phyloP scores from a whole-genome alignment of 805 yeast genomes.

The Kluyveromyces lactis region DNA sequence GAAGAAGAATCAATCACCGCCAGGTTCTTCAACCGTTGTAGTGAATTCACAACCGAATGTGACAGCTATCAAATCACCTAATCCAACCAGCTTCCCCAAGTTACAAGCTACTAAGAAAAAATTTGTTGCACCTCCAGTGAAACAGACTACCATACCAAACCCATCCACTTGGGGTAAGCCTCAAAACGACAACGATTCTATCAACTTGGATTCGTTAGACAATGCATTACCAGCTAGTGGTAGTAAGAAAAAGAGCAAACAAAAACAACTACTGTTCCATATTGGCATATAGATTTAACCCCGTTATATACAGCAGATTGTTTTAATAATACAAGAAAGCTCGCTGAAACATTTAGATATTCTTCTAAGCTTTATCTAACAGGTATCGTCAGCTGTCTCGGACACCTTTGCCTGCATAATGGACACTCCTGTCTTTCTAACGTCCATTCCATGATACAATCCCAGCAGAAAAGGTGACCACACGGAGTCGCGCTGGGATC shows the following conservation, averaged over 20 bases:
- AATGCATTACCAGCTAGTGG: conserved; percentile 15
- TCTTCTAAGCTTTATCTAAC: conserved; percentile 8
- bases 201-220: conserved; percentile 15
- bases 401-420: conserved; percentile 2
- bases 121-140: conserved; percentile 49
- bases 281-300: conserved; percentile 34
- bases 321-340: background rate
- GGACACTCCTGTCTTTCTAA: conserved; percentile 65
- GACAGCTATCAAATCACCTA: conserved; percentile 3
- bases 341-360: too few species aligned
- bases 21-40: background rate
- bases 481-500: conserved; percentile 83
- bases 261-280: conserved; percentile 46
- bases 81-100: conserved; percentile 1
- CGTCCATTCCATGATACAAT: conserved; percentile 85
- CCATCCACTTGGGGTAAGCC: conserved; percentile 31
- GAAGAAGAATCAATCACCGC: background rate
- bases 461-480: conserved; percentile 94
- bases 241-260: conserved; percentile 37
- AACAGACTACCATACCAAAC: conserved; percentile 31
- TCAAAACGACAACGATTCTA: conserved; percentile 1
- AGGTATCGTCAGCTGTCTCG: conserved; percentile 20
- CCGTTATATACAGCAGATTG: background rate
- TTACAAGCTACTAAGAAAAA: conserved; percentile 8
- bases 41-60: conserved; percentile 2